These are phyloP conservation scores for Perkinsus marinus DNA, from an alignment of 169 alveolate species.

Conservation along the genomic window DNA sequence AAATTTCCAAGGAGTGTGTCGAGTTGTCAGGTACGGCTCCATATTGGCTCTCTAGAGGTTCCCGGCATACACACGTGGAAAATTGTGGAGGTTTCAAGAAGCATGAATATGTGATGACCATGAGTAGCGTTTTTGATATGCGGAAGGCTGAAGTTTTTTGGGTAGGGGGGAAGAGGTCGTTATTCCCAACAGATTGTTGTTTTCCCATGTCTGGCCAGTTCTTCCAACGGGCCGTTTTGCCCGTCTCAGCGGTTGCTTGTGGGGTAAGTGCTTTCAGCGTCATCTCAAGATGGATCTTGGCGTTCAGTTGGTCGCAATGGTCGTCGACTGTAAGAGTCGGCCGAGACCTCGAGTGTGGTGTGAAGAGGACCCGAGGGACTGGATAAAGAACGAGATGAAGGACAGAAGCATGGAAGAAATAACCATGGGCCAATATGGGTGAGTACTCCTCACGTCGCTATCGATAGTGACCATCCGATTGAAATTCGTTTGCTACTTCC, in stretches of 20 bases:
- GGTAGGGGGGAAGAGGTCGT: no score
- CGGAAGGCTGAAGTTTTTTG: no score
- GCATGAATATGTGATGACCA: not conserved
- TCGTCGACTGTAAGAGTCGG: not conserved
- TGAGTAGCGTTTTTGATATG: not conserved
- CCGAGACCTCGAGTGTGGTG: not conserved
- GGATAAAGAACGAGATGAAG: not conserved
- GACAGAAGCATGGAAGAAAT: not conserved
- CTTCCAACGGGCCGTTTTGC: not conserved
- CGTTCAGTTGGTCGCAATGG: not conserved
- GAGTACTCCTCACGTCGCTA: not conserved
- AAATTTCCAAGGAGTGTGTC: no score
- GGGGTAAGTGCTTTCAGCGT: not conserved
- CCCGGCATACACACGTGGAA: no score
- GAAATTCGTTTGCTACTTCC: no score
- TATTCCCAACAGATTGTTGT: not conserved
- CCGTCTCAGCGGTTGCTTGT: not conserved
- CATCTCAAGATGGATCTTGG: not conserved
- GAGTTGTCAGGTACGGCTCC: no score
- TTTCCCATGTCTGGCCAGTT: not conserved
- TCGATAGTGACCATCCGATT: no score
- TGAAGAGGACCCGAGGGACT: not conserved
- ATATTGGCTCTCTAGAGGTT: no score
- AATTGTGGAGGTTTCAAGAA: no score
- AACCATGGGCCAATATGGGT: not conserved